Evolutionary conservation across 768 basidiomycete genomes (phyloP).

Genomic region (Agaricus subrufescens): DNA sequence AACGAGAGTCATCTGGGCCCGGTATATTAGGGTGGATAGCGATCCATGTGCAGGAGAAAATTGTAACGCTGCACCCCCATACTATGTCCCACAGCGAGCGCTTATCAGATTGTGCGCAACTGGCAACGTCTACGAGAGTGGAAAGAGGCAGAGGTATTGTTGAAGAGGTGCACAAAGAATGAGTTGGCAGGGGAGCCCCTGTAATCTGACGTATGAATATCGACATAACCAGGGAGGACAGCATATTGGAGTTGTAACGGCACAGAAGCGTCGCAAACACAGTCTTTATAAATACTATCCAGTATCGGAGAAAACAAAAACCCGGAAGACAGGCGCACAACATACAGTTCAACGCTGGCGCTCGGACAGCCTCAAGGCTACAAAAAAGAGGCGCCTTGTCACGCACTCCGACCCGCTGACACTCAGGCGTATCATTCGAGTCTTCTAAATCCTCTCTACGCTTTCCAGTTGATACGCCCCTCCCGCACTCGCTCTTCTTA

Average conservation of each 20-base stretch:
- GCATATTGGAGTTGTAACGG: neutral
- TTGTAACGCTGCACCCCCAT: constrained; percentile 6
- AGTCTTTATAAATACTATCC: too few species aligned
- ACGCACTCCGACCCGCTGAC: too few species aligned
- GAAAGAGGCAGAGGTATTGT: neutral
- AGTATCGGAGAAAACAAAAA: too few species aligned
- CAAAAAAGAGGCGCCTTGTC: too few species aligned
- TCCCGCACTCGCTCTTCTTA: too few species aligned
- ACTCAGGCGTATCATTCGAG: too few species aligned
- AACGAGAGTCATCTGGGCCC: constrained; percentile 5
- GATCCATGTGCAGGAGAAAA: constrained; percentile 11
- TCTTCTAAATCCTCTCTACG: too few species aligned
- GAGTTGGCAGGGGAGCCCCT: neutral
- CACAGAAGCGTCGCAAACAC: too few species aligned
- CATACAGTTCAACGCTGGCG: too few species aligned
- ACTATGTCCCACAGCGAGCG: constrained; percentile 5
- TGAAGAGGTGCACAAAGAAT: neutral
- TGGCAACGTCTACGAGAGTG: neutral
- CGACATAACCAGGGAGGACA: neutral
- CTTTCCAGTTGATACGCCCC: too few species aligned
- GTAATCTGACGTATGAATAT: neutral
- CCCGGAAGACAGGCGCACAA: too few species aligned
- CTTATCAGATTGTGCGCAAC: neutral
- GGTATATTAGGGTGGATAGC: constrained; percentile 10
- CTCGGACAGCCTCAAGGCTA: too few species aligned